Evolutionary conservation across 2,329 filamentous ascomycete genomes (phyloP).

Genomic region (Xylariaceae sp.): DNA sequence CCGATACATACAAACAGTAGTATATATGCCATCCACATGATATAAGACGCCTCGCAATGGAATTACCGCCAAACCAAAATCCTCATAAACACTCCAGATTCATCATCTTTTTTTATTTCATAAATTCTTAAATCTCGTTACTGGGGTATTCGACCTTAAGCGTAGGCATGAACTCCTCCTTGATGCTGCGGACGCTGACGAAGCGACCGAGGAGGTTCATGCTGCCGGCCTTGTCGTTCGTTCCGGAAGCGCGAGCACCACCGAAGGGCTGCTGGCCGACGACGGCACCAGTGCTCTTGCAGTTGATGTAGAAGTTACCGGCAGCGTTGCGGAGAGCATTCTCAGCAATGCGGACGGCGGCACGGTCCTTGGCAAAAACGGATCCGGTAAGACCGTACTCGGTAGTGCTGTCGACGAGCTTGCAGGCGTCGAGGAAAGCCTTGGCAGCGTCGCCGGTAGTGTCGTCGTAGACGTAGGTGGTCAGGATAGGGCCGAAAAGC

Average conservation of each 20-base stretch:
- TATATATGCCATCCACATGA: neutral
- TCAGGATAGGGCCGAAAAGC: slow-evolving; percentile 53
- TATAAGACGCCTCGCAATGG: neutral
- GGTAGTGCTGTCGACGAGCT: slow-evolving; percentile 63
- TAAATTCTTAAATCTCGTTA: slow-evolving; percentile 53
- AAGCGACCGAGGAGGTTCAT: slow-evolving; percentile 59
- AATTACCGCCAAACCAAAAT: neutral
- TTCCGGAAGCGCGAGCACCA: slow-evolving; percentile 61
- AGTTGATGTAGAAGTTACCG: slow-evolving; percentile 84
- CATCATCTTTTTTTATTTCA: neutral
- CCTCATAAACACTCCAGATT: neutral
- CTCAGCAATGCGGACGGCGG: slow-evolving; percentile 62
- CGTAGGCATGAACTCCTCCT: slow-evolving; percentile 68
- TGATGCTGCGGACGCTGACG: slow-evolving; percentile 61
- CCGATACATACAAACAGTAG: neutral
- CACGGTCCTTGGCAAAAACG: slow-evolving; percentile 66
- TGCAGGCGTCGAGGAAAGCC: slow-evolving; percentile 55
- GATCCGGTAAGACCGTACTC: slow-evolving; percentile 76
- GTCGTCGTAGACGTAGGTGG: slow-evolving; percentile 74
- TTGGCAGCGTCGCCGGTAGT: slow-evolving; percentile 40
- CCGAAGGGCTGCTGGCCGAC: slow-evolving; percentile 70
- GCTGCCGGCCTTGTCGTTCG: slow-evolving; percentile 69
- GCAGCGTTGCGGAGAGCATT: slow-evolving; percentile 66
- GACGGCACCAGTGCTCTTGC: slow-evolving; percentile 70
- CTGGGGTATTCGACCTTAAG: slow-evolving; percentile 63